phyloP scores from a whole-genome alignment of 805 yeast genomes.

The Dipodascopsis tothii region DNA sequence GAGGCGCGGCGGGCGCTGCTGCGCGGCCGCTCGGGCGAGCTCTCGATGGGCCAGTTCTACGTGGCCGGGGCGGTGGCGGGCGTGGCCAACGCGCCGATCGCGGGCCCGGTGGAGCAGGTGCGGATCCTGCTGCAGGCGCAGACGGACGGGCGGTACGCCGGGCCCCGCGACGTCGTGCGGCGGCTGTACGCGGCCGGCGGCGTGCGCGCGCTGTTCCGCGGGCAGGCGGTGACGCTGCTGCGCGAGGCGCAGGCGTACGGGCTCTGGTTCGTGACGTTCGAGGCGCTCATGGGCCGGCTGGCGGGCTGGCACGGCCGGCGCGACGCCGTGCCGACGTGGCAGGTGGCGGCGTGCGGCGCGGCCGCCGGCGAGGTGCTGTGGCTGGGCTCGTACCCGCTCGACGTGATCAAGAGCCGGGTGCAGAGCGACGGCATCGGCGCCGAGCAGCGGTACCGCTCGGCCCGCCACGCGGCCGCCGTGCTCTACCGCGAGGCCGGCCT shows the following conservation, averaged over 20 bases:
- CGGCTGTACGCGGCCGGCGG: constrained; percentile 54
- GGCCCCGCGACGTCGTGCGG: constrained; percentile 66
- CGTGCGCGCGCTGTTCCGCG: constrained; percentile 60
- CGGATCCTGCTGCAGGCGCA: constrained; percentile 91
- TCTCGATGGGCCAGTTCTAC: constrained; percentile 63
- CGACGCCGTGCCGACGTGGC: constrained; percentile 77
- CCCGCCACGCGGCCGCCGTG: constrained; percentile 50
- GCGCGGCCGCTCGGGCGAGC: constrained; percentile 30
- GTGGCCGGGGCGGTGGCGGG: constrained; percentile 91
- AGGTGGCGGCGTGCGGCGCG: constrained; percentile 81
- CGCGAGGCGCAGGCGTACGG: constrained; percentile 81
- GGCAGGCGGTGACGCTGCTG: constrained; percentile 69
- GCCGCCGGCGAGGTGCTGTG: constrained; percentile 61
- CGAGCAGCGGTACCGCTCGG: constrained; percentile 52
- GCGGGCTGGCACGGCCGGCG: constrained; percentile 38
- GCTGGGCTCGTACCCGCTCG: constrained; percentile 51
- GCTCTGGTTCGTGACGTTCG: constrained; percentile 64
- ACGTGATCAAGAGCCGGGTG: constrained; percentile 80
- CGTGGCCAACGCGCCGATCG: constrained; percentile 54
- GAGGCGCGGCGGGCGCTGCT: constrained; percentile 75
- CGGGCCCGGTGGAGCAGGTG: constrained; percentile 91
- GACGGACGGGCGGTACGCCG: constrained; percentile 42
- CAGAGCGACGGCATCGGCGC: constrained; percentile 65
- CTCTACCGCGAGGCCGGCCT: constrained; percentile 55
- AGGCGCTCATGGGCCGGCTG: constrained; percentile 38